Evolutionary conservation across 2,329 filamentous ascomycete species (phyloP).

Genomic region (Colletotrichum lupini): DNA sequence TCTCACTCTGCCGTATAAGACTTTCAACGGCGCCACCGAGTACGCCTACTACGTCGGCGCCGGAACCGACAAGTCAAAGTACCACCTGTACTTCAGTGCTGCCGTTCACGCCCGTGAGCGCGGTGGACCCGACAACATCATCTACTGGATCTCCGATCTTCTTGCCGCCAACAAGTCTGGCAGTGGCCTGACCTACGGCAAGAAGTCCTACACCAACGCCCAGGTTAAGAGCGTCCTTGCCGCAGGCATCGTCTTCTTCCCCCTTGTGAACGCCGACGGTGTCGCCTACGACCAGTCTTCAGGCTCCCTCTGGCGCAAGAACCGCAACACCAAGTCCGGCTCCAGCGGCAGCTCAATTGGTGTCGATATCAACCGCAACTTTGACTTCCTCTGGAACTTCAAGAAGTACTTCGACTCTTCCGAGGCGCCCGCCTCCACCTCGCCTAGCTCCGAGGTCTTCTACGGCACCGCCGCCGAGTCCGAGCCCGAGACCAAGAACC

Average conservation of each 20-base stretch:
- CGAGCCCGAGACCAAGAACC: slow-evolving; percentile 60
- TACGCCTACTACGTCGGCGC: slow-evolving; percentile 39
- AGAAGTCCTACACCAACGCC: slow-evolving; percentile 60
- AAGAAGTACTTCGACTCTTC: slow-evolving; percentile 52
- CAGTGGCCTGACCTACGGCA: slow-evolving; percentile 63
- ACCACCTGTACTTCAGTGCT: slow-evolving; percentile 63
- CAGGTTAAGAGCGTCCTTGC: slow-evolving; percentile 63
- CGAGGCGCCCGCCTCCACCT: slow-evolving; percentile 47
- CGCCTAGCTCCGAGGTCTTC: slow-evolving; percentile 53
- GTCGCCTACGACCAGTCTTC: slow-evolving; percentile 62
- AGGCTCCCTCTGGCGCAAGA: slow-evolving; percentile 66
- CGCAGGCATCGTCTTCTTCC: slow-evolving; percentile 64
- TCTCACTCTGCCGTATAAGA: slow-evolving; percentile 53
- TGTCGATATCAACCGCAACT: slow-evolving; percentile 67
- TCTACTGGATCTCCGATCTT: slow-evolving; percentile 69
- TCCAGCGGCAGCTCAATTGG: slow-evolving; percentile 46
- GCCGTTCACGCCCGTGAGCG: slow-evolving; percentile 69
- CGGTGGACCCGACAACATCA: slow-evolving; percentile 64
- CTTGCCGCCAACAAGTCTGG: slow-evolving; percentile 62
- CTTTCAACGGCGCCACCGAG: slow-evolving; percentile 51
- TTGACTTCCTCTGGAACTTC: slow-evolving; percentile 68
- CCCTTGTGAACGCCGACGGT: slow-evolving; percentile 66
- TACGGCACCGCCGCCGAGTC: slow-evolving; percentile 58
- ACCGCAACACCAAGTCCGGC: slow-evolving; percentile 53
- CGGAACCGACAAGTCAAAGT: slow-evolving; percentile 39